phyloP scores from a whole-genome alignment of 2,329 filamentous ascomycete species.

The Rhynchosporium agropyri region DNA sequence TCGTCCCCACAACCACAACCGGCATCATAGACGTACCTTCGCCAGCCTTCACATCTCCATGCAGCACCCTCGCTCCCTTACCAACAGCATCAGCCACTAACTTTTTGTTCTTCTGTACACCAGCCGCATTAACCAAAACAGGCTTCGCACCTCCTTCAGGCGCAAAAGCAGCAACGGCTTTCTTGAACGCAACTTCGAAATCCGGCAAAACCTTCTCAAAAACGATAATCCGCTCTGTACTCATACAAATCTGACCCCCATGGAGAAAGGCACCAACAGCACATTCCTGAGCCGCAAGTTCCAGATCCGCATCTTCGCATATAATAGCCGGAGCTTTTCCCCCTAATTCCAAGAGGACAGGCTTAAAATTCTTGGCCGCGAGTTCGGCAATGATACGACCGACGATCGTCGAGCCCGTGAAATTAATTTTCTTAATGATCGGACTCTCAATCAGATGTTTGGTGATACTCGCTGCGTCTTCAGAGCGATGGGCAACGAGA shows the following conservation, averaged over 20 bases:
- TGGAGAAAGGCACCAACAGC: constrained; percentile 73
- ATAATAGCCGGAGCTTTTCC: constrained; percentile 82
- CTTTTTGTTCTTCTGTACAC: constrained; percentile 65
- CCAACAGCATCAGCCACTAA: constrained; percentile 68
- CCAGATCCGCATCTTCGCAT: constrained; percentile 76
- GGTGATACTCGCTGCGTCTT: constrained; percentile 69
- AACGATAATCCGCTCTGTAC: constrained; percentile 72
- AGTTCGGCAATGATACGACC: constrained; percentile 71
- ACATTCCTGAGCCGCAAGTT: constrained; percentile 69
- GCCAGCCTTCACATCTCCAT: constrained; percentile 44
- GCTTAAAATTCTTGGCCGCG: constrained; percentile 76
- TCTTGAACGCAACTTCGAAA: constrained; percentile 47
- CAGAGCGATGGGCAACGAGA: constrained; percentile 65
- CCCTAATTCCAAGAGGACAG: constrained; percentile 77
- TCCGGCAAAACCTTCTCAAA: constrained; percentile 50
- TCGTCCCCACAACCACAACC: constrained; percentile 68
- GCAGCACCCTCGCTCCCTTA: constrained; percentile 62
- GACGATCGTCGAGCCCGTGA: constrained; percentile 76
- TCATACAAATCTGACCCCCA: constrained; percentile 83
- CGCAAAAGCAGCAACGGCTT: constrained; percentile 48
- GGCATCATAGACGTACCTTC: constrained; percentile 57
- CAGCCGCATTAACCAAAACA: constrained; percentile 69
- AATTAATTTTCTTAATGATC: constrained; percentile 78
- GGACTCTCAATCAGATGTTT: constrained; percentile 67
- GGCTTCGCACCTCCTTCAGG: constrained; percentile 59